Percentiles rank a stretch among this genome's conserved stretches.
These are phyloP conservation scores for Aureobasidium vineae DNA, from an alignment of 2,329 filamentous ascomycete genomes.

Conservation along the genomic window DNA sequence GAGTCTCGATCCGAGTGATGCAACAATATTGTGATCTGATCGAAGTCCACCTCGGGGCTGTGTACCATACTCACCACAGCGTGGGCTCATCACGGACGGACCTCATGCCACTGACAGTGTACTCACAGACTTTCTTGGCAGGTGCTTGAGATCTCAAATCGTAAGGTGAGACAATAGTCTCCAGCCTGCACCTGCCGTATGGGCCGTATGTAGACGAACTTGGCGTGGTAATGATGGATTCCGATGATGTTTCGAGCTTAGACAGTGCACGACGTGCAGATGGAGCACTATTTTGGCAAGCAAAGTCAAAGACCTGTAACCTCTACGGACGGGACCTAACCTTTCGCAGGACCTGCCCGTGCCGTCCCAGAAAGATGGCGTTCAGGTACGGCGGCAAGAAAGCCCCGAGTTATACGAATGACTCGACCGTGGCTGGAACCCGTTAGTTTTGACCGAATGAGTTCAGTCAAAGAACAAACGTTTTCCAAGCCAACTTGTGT, in stretches of 20 bases:
- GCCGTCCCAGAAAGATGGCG: slow-evolving; percentile 12
- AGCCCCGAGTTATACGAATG: neutral
- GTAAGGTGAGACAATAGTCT: slow-evolving; percentile 21
- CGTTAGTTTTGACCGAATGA: neutral
- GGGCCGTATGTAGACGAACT: slow-evolving; percentile 1
- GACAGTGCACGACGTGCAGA: slow-evolving; percentile 6
- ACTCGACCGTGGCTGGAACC: slow-evolving; percentile 2
- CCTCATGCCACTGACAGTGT: slow-evolving; percentile 6
- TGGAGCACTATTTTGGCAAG: slow-evolving; percentile 18
- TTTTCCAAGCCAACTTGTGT: neutral
- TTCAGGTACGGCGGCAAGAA: slow-evolving; percentile 12
- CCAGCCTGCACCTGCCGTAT: slow-evolving; percentile 2
- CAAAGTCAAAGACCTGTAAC: slow-evolving; percentile 4
- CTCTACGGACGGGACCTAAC: neutral
- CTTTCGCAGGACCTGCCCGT: slow-evolving; percentile 12
- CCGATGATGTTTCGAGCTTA: slow-evolving; percentile 2
- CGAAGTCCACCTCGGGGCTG: slow-evolving; percentile 4
- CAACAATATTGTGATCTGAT: slow-evolving; percentile 3
- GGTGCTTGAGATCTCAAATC: slow-evolving; percentile 11
- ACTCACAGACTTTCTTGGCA: slow-evolving; percentile 4
- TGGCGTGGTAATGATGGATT: slow-evolving; percentile 15
- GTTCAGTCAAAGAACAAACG: neutral
- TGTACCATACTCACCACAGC: neutral
- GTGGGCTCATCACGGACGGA: slow-evolving; percentile 1
- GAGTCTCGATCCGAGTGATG: slow-evolving; percentile 5